Evolutionary conservation across 2,329 filamentous ascomycete genomes (phyloP), one percentile per base, ranked within the genome.

Genomic region (Thielaviopsis populi): DNA sequence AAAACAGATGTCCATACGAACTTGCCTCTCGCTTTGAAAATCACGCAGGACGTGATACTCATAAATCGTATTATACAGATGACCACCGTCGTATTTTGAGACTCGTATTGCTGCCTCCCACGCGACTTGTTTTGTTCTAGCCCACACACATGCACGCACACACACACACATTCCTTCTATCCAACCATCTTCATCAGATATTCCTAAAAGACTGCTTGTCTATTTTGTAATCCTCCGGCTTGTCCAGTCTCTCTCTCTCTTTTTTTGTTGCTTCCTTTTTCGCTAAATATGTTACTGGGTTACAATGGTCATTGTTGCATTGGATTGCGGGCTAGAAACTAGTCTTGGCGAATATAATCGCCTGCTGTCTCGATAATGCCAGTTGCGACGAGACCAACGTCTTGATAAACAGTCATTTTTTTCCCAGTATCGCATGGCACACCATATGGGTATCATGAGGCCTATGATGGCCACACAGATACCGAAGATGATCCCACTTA

Each of bases 401-500:
- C 22, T 61, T 13, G 41, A 48, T 10, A 61, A 37, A 33, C 37
- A 61, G 7, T 41, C 63, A 37, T 61, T 63, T 11, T 53, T 40
- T 22, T 65, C 63, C 63, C 63, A 65, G 27, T 61, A 43, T 40
- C 59, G 54, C 59, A 61, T 61, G 33, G 43, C 24, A 33, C 33
- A 56, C 63, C 63, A 65, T 2, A 56, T 43, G 6, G 27, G 30
- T 10, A 61, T 27, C 59, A 65, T 33, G n/a, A 65, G 6, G 3
- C 27, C 48, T 48, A 62, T 19, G 17, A 65, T 33, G 11, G 58
- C 63, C 19, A 48, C 59, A 43, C 63, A 65, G 22, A 65, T 42
- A 2, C 63, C 63, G 22, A 64, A 64, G 11, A 65, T 59, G 10
- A 65, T 61, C 6, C 63, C 63, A 48, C 63, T 65, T 17, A 65